A percentile compares a stretch with the other conserved stretches of the same genome.
These are phyloP conservation scores for Ceratobasidium sp. DNA, from an alignment of 1,284 basidiomycete species.

Conservation along the genomic window DNA sequence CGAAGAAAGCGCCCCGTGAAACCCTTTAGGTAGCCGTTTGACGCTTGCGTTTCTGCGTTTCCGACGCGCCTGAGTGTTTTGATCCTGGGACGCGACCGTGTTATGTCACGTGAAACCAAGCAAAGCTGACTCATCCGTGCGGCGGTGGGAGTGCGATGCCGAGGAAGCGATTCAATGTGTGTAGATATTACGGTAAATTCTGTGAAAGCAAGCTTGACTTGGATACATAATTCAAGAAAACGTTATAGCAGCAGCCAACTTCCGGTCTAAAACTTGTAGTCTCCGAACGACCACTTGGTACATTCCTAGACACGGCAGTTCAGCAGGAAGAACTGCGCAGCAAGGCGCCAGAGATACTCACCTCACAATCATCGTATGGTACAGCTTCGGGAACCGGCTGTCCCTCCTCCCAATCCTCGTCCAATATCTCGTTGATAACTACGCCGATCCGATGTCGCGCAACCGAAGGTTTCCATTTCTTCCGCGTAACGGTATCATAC, in stretches of 20 bases:
- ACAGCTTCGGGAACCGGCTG: conserved; percentile 51
- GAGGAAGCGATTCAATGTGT: too few relatives aligned
- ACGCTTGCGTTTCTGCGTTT: too few relatives aligned
- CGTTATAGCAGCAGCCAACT: neutral
- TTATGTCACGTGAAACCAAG: conserved; percentile 26
- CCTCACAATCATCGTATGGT: conserved; percentile 59
- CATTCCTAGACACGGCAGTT: conserved; percentile 54
- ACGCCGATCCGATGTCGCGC: conserved; percentile 82
- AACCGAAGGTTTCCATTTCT: conserved; percentile 86
- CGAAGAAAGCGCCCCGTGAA: too few relatives aligned
- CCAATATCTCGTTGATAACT: conserved; percentile 79
- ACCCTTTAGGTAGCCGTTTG: too few relatives aligned
- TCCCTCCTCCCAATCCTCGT: conserved; percentile 76
- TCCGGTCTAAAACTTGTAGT: conserved; percentile 52
- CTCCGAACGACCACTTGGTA: conserved; percentile 61
- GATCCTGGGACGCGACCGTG: conserved; percentile 4
- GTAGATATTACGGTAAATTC: neutral
- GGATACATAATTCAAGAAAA: conserved; percentile 12
- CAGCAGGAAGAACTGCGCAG: neutral
- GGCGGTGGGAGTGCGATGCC: too few relatives aligned
- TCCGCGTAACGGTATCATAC: conserved; percentile 88
- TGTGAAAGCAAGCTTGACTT: neutral
- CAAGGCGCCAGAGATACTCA: neutral
- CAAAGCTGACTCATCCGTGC: conserved; percentile 17
- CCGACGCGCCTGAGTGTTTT: too few relatives aligned